Base-by-base conservation (phyloP, 148 eudicot genomes). In the Pouteria glomerata region DNA sequence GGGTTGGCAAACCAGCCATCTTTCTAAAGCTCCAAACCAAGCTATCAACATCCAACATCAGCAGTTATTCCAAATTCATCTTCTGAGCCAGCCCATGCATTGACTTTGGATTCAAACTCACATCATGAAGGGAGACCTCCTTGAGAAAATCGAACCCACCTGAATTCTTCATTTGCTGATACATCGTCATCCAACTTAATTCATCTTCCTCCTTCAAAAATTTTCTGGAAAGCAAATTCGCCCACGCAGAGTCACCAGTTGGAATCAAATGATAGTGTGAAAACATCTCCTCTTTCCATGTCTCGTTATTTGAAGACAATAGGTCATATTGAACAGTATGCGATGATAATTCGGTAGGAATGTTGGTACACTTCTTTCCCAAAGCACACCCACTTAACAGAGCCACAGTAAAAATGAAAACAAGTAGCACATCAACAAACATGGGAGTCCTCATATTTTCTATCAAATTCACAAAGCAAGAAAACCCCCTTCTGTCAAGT, bases 11-110 rank as follows among this genome's bases (percentile, higher is more conserved):
- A 30, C 90, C 89, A 13, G 91, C 90, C 8, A 83, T 87, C 69
- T 86, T 87, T 59, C 97, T 66, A 65, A 92, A 92, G 69, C 88
- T 92, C 90, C 92, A 92, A 33, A 77, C 82, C 75, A 92, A 80
- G 3, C 83, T 80, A 85, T 92, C 97, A 29, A 82, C 84, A 72
- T 92, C 89, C 80, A 92, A 64, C 68, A 89, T 72, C 88, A 92
- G 6, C 63, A 89, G 64, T 53, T 89, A 92, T 74, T 89, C 91
- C 67, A 92, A 77, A 73, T 92, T 92, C 0, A 96, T 92, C 64
- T 70, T 78, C 70, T 92, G 97, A 70, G 96, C 97, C 66, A 21
- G 66, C 23, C 93, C 89, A 74, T 87, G 85, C 35, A 79, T 48
- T 8, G 97, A 89, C 27, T 71, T 33, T 26, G 86, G 80, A 44